Percentiles rank a stretch among this genome's conserved stretches.
Evolutionary conservation across 176 grass and related monocot genomes (phyloP).

Genomic region (Oryza meridionalis): DNA sequence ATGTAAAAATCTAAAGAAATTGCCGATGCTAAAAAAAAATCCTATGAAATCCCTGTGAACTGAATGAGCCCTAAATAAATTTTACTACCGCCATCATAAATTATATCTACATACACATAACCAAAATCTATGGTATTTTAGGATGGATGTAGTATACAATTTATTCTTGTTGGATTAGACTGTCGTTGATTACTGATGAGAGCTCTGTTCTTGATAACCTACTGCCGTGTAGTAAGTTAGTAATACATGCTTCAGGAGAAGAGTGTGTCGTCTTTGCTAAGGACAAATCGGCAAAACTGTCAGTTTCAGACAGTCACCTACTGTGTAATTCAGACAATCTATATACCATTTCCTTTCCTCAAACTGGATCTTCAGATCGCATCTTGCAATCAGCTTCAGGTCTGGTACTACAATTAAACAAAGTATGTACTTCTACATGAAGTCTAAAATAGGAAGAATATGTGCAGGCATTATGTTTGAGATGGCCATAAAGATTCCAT

Average conservation of each 20-base stretch:
- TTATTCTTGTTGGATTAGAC: not conserved
- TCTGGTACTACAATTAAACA: not conserved
- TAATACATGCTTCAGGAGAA: not conserved
- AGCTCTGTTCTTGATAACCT: not conserved
- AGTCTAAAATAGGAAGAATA: not conserved
- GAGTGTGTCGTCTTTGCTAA: constrained; percentile 7
- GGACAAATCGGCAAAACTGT: constrained; percentile 1
- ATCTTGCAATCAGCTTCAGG: not conserved
- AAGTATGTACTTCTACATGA: no score
- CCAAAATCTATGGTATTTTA: no score
- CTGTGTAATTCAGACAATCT: not conserved
- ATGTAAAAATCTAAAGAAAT: no score
- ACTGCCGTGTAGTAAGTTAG: not conserved
- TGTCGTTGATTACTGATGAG: not conserved
- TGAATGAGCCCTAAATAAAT: no score
- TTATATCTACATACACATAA: no score
- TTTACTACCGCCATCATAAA: no score
- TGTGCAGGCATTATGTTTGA: not conserved
- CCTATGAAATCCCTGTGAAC: no score
- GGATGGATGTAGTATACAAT: not conserved
- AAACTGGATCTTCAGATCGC: constrained; percentile 40
- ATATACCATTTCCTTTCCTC: not conserved
- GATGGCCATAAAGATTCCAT: not conserved
- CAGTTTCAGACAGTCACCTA: constrained; percentile 3
- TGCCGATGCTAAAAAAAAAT: no score